These are phyloP conservation scores for Annulohypoxylon moriforme DNA, from an alignment of 495 filamentous ascomycete genomes.

Conservation along the genomic window DNA sequence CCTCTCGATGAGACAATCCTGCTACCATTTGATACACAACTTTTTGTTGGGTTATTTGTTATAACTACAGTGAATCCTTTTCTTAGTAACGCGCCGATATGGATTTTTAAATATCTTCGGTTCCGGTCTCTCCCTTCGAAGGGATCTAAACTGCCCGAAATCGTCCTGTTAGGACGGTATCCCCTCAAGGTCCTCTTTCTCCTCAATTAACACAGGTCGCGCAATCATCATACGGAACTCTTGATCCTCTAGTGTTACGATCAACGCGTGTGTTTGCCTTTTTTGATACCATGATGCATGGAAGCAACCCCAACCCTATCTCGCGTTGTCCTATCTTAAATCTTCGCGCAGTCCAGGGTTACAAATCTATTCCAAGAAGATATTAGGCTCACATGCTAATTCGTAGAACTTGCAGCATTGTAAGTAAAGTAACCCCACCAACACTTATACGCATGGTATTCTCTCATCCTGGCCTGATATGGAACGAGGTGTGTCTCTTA, in stretches of 20 bases:
- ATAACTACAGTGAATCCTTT: neutral
- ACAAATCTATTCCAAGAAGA: conserved; percentile 15
- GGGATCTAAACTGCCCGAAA: neutral
- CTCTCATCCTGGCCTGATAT: conserved; percentile 22
- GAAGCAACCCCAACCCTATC: conserved; percentile 43
- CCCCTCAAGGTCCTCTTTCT: neutral
- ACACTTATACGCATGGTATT: neutral
- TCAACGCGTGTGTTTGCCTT: conserved; percentile 21
- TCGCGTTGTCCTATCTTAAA: conserved; percentile 28
- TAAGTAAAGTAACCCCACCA: conserved; percentile 15
- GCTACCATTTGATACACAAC: conserved; percentile 21
- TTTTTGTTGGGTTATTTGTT: conserved; percentile 9
- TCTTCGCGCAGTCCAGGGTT: conserved; percentile 10
- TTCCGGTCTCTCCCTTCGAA: conserved; percentile 13
- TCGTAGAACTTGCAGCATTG: conserved; percentile 3
- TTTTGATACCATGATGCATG: conserved; percentile 30
- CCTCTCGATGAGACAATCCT: conserved; percentile 35
- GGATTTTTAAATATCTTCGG: conserved; percentile 11
- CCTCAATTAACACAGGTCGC: conserved; percentile 11
- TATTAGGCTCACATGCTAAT: conserved; percentile 27
- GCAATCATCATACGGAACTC: conserved; percentile 21
- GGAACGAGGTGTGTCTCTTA: conserved; percentile 24
- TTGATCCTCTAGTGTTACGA: conserved; percentile 28
- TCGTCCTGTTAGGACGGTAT: conserved; percentile 1
- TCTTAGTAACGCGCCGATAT: neutral